A percentile compares a stretch with the other conserved stretches of the same genome.
phyloP scores from a whole-genome alignment of 306 rosid species.

The Glycyrrhiza uralensis region DNA sequence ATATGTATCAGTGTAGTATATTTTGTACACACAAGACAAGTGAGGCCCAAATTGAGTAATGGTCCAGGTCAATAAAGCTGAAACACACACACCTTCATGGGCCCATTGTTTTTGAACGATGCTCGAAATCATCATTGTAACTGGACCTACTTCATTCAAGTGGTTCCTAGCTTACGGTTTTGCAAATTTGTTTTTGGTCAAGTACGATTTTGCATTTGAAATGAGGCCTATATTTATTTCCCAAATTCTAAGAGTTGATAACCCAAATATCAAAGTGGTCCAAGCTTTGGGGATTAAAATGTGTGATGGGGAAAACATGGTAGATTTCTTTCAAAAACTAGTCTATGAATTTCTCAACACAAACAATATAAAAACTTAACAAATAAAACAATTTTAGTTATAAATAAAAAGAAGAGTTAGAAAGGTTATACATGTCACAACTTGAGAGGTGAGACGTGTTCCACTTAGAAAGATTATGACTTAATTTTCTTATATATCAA shows the following conservation, averaged over 20 bases:
- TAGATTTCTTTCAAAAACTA: not conserved
- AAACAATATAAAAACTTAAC: too few relatives aligned
- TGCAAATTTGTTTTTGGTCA: too few relatives aligned
- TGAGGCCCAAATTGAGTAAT: slow-evolving; percentile 38
- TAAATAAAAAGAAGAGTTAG: too few relatives aligned
- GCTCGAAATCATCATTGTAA: slow-evolving; percentile 27
- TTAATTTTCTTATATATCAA: too few relatives aligned
- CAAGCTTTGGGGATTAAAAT: not conserved
- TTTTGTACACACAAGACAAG: not conserved
- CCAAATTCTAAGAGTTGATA: not conserved
- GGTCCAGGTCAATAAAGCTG: slow-evolving; percentile 18
- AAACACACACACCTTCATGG: slow-evolving; percentile 2
- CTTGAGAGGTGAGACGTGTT: too few relatives aligned
- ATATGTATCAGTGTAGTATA: not conserved
- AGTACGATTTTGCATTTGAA: slow-evolving; percentile 9
- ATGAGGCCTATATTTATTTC: slow-evolving; percentile 17
- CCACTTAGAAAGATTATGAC: too few relatives aligned
- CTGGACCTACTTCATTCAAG: slow-evolving; percentile 42
- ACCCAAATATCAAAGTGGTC: slow-evolving; percentile 30
- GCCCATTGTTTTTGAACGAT: not conserved
- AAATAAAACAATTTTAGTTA: too few relatives aligned
- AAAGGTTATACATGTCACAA: too few relatives aligned
- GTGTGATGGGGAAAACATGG: not conserved
- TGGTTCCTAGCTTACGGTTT: too few relatives aligned
- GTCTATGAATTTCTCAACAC: too few relatives aligned